Percentiles rank a stretch among this genome's conserved stretches.
Conservation (phyloP, 2,329 filamentous ascomycete species). For the Trichophyton rubrum region DNA sequence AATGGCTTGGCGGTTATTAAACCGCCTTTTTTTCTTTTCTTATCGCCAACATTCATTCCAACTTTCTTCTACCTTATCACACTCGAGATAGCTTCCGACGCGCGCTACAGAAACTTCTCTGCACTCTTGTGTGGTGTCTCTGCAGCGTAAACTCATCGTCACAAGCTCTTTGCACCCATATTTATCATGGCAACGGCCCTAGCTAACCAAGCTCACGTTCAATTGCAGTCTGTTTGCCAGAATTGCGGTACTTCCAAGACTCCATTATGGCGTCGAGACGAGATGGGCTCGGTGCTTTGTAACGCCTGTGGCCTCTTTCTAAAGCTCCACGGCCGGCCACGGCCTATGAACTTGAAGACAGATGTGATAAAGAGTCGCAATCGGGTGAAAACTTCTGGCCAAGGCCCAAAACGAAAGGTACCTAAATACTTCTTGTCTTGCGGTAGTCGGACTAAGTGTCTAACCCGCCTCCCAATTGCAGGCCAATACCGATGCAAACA, state of each 20-base stretch:
- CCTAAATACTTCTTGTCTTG: slow-evolving; percentile 16
- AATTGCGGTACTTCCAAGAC: slow-evolving; percentile 95
- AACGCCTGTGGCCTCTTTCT: slow-evolving; percentile 97
- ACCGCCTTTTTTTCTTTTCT: slow-evolving; percentile 30
- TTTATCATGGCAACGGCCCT: slow-evolving; percentile 34
- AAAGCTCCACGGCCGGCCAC: slow-evolving; percentile 85
- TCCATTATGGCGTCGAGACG: slow-evolving; percentile 93
- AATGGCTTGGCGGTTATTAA: slow-evolving; percentile 24
- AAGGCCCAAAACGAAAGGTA: slow-evolving; percentile 76
- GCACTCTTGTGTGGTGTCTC: slow-evolving; percentile 9
- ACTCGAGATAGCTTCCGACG: background rate
- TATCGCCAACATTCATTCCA: slow-evolving; percentile 35
- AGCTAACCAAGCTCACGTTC: slow-evolving; percentile 42
- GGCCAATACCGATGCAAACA: slow-evolving; percentile 43
- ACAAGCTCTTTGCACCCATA: slow-evolving; percentile 8
- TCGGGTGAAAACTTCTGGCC: slow-evolving; percentile 76
- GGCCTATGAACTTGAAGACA: slow-evolving; percentile 93
- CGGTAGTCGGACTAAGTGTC: slow-evolving; percentile 4
- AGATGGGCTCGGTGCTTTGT: slow-evolving; percentile 88
- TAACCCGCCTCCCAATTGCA: slow-evolving; percentile 15
- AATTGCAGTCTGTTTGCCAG: slow-evolving; percentile 84
- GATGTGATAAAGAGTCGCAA: slow-evolving; percentile 99
- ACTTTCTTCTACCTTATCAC: slow-evolving; percentile 27
- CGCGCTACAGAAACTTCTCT: slow-evolving; percentile 13
- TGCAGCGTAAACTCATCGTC: background rate